Conservation (phyloP, 2,329 filamentous ascomycete species). For the Penicillium sp. region DNA sequence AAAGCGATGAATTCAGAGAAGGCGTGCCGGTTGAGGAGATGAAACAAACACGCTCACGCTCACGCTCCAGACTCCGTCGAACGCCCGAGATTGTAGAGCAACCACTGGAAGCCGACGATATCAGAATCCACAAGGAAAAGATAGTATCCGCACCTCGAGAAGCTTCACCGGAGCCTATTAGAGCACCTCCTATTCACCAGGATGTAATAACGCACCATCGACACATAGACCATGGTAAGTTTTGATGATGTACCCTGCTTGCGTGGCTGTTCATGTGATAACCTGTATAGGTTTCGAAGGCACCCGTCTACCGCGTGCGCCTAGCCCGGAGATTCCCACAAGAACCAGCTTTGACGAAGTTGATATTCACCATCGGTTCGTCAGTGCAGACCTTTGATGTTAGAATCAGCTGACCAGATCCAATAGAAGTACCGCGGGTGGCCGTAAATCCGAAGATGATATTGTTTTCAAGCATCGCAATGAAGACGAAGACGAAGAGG, state of each 20-base stretch:
- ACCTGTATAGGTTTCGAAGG: slow-evolving; percentile 29
- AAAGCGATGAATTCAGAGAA: neutral
- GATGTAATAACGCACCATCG: slow-evolving; percentile 88
- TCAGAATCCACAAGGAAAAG: slow-evolving; percentile 7
- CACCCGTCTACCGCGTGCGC: slow-evolving; percentile 30
- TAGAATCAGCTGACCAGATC: neutral
- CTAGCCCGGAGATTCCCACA: slow-evolving; percentile 31
- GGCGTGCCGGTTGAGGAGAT: slow-evolving; percentile 4
- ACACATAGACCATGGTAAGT: slow-evolving; percentile 79
- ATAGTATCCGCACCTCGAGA: slow-evolving; percentile 44
- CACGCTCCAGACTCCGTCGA: slow-evolving; percentile 18
- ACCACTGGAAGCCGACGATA: slow-evolving; percentile 10
- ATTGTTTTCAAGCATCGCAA: slow-evolving; percentile 39
- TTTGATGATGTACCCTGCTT: slow-evolving; percentile 10
- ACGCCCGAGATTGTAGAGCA: slow-evolving; percentile 10
- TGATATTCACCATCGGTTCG: slow-evolving; percentile 59
- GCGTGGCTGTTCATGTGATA: slow-evolving; percentile 1
- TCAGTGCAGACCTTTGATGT: neutral
- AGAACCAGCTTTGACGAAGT: slow-evolving; percentile 56
- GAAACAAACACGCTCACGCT: slow-evolving; percentile 9
- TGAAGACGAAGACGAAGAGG: slow-evolving; percentile 21
- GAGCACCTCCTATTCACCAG: slow-evolving; percentile 79
- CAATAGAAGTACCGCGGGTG: slow-evolving; percentile 29
- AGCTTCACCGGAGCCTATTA: slow-evolving; percentile 65
- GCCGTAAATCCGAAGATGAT: slow-evolving; percentile 30